Evolutionary conservation across 306 rosid species (phyloP).

Genomic region (Cicer pinnatifidum): DNA sequence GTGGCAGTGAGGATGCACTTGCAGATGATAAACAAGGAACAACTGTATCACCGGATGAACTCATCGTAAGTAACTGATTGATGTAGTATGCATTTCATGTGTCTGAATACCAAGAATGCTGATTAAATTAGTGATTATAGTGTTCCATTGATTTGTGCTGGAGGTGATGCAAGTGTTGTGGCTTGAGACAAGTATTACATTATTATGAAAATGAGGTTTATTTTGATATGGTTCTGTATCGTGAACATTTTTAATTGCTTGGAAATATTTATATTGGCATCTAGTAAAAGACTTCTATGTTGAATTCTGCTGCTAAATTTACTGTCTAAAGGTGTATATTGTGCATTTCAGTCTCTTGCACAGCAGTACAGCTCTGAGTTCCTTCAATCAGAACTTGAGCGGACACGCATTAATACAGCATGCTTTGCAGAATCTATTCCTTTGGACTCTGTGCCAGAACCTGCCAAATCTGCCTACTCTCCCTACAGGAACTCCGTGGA

Average conservation of each 20-base stretch:
- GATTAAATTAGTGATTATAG: background rate
- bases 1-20: conserved; percentile 93
- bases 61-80: conserved; percentile 72
- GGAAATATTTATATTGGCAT: background rate
- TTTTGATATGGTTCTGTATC: conserved; percentile 13
- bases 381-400: conserved; percentile 86
- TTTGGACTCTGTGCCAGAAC: conserved; percentile 73
- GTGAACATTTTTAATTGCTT: conserved; percentile 2
- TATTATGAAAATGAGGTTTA: conserved; percentile 21
- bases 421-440: conserved; percentile 85
- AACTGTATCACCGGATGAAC: conserved; percentile 86
- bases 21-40: conserved; percentile 77
- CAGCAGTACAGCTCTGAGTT: conserved; percentile 92
- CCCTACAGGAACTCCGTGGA: conserved; percentile 67
- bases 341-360: conserved; percentile 72
- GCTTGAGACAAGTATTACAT: conserved; percentile 19
- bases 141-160: conserved; percentile 31
- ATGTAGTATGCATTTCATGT: conserved; percentile 9
- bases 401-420: conserved; percentile 95
- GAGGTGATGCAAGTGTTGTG: conserved; percentile 19
- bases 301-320: conserved; percentile 11
- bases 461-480: conserved; percentile 74
- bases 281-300: background rate
- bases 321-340: conserved; percentile 41
- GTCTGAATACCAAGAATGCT: conserved; percentile 17